Base-by-base conservation (phyloP, 495 filamentous ascomycete genomes). In the Thozetella sp. region DNA sequence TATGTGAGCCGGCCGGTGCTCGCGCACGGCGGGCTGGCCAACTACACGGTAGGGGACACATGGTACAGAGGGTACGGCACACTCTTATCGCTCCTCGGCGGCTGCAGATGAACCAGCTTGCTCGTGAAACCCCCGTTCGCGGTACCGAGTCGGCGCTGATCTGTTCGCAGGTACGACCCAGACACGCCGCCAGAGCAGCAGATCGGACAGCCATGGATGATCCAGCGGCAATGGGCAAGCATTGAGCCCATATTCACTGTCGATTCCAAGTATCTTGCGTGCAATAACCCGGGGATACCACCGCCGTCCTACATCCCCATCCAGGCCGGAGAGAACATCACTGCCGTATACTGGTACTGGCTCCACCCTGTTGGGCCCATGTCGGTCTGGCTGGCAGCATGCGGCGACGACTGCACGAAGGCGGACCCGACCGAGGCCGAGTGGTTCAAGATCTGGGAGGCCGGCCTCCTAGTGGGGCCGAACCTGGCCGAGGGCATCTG, bases 371-470 rank as follows among this genome's bases (percentile, higher is more conserved):
- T 81, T 13, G 81, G 82, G 1, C 80, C 82, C 6, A 81, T 83
- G 73, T 72, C 73, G 0, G 73, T 76, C 3, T 83, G 79, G 73
- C 67, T 83, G 15, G 75, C 81, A 12, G 67, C 69, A 20, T 81
- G 80, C 60, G 72, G 65, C 13, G 70, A 56, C 24, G 71, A 71
- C 17, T 84, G 80, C 56, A 60, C 62, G 3, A 60, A 54, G 26
- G 76, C 69, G 24, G 62, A 83, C 58, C 71, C 79, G 34, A 76
- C 67, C 26, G 55, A 68, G 27, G 63, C 66, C 17, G 59, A 72
- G 6, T 84, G 78, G 72, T 84, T 83, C 66, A 83, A 84, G 63
- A 82, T 83, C 63, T 80, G 78, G 70, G 74, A 84, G 55, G 75
- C 70, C 2, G 81, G 80, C 0, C 43, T 83, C 26, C 51, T 84